Percentiles rank a stretch among this genome's conserved stretches.
Conservation (phyloP, 495 filamentous ascomycete species). For the Podospora pseudocomata region DNA sequence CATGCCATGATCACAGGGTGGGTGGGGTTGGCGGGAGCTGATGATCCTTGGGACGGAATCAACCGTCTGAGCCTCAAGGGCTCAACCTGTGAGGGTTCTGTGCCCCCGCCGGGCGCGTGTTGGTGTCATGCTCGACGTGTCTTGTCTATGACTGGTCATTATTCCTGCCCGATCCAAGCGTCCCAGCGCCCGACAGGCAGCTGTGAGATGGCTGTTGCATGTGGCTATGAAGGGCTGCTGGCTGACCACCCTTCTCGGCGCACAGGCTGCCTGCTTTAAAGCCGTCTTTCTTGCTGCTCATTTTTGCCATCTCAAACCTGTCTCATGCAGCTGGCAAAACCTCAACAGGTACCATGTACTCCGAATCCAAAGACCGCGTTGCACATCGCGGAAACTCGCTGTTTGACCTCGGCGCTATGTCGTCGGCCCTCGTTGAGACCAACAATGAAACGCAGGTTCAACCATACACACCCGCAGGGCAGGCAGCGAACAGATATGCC, state of each 20-base stretch:
- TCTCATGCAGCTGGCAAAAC: not conserved
- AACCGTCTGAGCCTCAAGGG: not conserved
- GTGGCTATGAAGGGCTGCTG: not conserved
- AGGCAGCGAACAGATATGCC: not conserved
- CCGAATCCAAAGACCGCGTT: not conserved
- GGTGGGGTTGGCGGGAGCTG: not conserved
- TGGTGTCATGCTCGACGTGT: not conserved
- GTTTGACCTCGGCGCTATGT: slow-evolving; percentile 24
- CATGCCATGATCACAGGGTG: not conserved
- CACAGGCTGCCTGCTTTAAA: not conserved
- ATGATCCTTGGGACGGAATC: not conserved
- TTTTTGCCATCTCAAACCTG: not conserved
- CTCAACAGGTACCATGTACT: not conserved
- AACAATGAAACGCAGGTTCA: slow-evolving; percentile 9
- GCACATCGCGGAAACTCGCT: slow-evolving; percentile 8
- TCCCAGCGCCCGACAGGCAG: not conserved
- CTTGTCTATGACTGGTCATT: not conserved
- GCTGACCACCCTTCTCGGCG: not conserved
- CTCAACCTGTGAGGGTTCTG: not conserved
- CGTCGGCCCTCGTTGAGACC: slow-evolving; percentile 3
- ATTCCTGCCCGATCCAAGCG: not conserved
- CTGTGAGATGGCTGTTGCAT: not conserved
- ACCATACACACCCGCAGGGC: not conserved
- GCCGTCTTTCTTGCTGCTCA: not conserved
- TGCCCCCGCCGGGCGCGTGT: not conserved